These are phyloP conservation scores for Leccinum variabile DNA, from an alignment of 1,284 basidiomycete species.

Conservation along the genomic window DNA sequence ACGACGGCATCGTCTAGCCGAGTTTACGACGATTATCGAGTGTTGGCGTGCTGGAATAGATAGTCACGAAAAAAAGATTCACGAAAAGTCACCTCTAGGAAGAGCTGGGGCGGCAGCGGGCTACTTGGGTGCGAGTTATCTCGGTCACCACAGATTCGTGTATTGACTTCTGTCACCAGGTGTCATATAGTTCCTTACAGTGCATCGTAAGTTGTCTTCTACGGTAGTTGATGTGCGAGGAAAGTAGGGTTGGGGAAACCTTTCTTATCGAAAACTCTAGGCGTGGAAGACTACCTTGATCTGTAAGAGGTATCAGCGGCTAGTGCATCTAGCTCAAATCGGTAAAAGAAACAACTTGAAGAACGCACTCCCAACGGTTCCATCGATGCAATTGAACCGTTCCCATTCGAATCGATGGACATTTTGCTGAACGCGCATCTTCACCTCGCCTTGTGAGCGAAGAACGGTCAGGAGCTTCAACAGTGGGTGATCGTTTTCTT, in stretches of 20 bases:
- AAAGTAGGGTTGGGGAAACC: not conserved
- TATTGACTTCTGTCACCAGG: constrained; percentile 36
- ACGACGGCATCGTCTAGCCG: too few relatives aligned
- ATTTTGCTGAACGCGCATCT: not conserved
- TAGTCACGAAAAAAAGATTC: not conserved
- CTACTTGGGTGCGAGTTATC: constrained; percentile 67
- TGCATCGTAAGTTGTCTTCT: constrained; percentile 18
- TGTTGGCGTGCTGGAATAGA: not conserved
- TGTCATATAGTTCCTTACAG: constrained; percentile 72
- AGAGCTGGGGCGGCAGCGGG: constrained; percentile 73
- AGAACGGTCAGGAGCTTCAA: not conserved
- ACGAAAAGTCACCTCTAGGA: not conserved
- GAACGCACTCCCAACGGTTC: not conserved
- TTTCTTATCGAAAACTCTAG: constrained; percentile 3
- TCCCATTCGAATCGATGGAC: not conserved
- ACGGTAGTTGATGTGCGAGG: not conserved
- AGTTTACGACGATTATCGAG: not conserved
- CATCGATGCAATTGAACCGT: not conserved
- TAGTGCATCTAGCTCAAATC: constrained; percentile 1
- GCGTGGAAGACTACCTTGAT: not conserved
- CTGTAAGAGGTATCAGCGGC: constrained; percentile 9
- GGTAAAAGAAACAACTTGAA: not conserved
- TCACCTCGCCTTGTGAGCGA: not conserved
- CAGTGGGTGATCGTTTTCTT: not conserved
- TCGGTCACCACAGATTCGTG: not conserved